Base-by-base conservation (phyloP, 2,329 filamentous ascomycete genomes). In the Myriangium duriaei region DNA sequence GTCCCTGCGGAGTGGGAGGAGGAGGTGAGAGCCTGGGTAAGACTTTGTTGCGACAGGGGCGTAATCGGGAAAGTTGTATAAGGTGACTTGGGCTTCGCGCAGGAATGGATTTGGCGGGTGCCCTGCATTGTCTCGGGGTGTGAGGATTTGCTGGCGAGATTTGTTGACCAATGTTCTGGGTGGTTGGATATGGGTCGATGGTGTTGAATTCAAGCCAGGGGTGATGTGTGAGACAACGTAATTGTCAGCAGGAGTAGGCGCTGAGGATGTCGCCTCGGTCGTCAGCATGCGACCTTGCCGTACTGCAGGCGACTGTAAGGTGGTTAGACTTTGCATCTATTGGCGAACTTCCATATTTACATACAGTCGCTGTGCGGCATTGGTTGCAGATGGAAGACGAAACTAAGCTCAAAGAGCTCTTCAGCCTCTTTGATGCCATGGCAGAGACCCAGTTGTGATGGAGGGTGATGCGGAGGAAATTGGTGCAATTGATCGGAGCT, bases 11-110 rank as follows among this genome's bases (percentile, higher is more conserved):
- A 94, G 71, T 2, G 91, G 91, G 21, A 96, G 74, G 55, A 82
- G 68, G 31, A 98, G 80, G 60, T 95, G 85, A 52, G 82, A 81
- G 43, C 76, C 67, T 29, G 81, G 78, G 68, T 87, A 96, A 51
- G 74, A 63, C 55, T 83, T 75, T 58, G 92, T 80, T 35, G 75
- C 69, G 34, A 76, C 67, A 15, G 91, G 91, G 60, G 95, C 86
- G 62, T 95, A 76, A 9, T 77, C 74, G 24, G 91, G 91, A 66
- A 96, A 98, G 56, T 70, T 68, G 73, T 94, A 86, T 60, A 95
- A 74, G 39, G 88, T 96, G 44, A 88, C 72, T 39, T 82, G 75
- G 40, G 92, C 83, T 18, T 74, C 55, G 32, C 76, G 47, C 68
- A 66, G 47, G 67, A 73, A 72, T 43, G 58, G 54, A 52, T 56